phyloP scores from a whole-genome alignment of 345 rosid species.

The Abelmoschus esculentus region DNA sequence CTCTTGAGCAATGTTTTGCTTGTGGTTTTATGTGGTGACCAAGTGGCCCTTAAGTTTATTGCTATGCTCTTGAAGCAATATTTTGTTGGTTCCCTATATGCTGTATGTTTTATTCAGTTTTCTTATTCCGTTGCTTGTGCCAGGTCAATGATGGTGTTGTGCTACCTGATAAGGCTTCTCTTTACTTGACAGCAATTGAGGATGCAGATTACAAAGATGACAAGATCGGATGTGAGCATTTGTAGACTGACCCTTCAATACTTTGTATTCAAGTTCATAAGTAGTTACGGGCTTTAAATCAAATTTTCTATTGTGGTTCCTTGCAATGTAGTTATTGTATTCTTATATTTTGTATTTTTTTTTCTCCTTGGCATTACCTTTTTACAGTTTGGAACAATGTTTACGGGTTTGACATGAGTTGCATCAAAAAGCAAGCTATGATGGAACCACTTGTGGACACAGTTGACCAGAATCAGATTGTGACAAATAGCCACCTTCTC shows the following conservation, averaged over 20 bases:
- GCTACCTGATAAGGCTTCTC: slow-evolving; percentile 90
- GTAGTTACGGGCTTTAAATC: not conserved
- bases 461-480: slow-evolving; percentile 88
- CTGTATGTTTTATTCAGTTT: not conserved
- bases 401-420: slow-evolving; percentile 93
- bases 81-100: not conserved
- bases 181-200: slow-evolving; percentile 83
- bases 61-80: not conserved
- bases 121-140: slow-evolving; percentile 8
- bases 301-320: not conserved
- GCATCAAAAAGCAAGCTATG: slow-evolving; percentile 96
- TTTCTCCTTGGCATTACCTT: not conserved
- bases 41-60: not conserved
- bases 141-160: slow-evolving; percentile 79
- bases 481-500: slow-evolving; percentile 67
- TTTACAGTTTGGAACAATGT: slow-evolving; percentile 80
- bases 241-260: not conserved
- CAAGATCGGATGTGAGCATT: slow-evolving; percentile 80
- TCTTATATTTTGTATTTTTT: slow-evolving; percentile 4
- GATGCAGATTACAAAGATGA: slow-evolving; percentile 95
- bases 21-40: not conserved
- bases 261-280: not conserved
- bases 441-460: slow-evolving; percentile 97
- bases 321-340: not conserved
- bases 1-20: not conserved